A percentile compares a stretch with the other conserved stretches of the same genome.
These are phyloP conservation scores for Dentipellis sp. DNA, from an alignment of 768 basidiomycete genomes.

Conservation along the genomic window DNA sequence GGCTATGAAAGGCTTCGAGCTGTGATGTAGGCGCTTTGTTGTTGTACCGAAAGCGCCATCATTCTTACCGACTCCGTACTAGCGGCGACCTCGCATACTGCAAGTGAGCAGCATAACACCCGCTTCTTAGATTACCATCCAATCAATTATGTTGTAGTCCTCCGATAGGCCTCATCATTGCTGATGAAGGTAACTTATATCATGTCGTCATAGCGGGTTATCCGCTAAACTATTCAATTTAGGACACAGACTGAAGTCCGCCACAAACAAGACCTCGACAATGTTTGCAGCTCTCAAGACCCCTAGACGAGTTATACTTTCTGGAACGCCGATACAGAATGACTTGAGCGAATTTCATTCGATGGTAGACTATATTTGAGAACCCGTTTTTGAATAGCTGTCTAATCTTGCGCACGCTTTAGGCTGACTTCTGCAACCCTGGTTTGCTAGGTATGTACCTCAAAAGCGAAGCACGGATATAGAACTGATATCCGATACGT, in stretches of 20 bases:
- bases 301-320: conserved; percentile 75
- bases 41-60: background rate
- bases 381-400: background rate
- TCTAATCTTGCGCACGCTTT: background rate
- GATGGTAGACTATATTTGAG: conserved; percentile 52
- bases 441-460: conserved; percentile 60
- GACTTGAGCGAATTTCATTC: conserved; percentile 92
- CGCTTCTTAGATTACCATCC: background rate
- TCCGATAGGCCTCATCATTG: conserved; percentile 86
- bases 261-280: conserved; percentile 80
- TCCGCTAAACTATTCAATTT: background rate
- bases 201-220: background rate
- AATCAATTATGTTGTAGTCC: conserved; percentile 40
- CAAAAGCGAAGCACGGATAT: background rate
- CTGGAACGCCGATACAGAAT: conserved; percentile 97
- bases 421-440: conserved; percentile 94
- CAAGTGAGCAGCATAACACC: conserved; percentile 35
- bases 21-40: conserved; percentile 46
- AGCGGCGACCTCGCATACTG: conserved; percentile 53
- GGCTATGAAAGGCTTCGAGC: conserved; percentile 88
- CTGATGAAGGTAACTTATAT: conserved; percentile 71
- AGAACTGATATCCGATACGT: background rate
- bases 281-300: conserved; percentile 79
- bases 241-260: conserved; percentile 91
- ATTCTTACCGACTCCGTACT: background rate